These are phyloP conservation scores for Exserohilum turcica DNA, from an alignment of 2,329 filamentous ascomycete genomes.

Conservation along the genomic window DNA sequence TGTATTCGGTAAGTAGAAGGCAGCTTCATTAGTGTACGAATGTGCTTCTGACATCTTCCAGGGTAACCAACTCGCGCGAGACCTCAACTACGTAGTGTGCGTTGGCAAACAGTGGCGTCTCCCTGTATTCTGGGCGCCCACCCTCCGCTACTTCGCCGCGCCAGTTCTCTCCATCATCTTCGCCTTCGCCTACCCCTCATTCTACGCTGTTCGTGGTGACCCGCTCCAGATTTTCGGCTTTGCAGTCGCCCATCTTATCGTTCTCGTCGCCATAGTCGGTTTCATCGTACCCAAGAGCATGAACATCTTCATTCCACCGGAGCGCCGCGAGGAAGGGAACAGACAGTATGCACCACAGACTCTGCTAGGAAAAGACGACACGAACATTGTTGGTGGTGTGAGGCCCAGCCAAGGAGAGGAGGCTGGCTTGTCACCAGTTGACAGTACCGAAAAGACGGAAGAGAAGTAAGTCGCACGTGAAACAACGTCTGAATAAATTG, in stretches of 20 bases:
- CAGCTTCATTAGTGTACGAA: not conserved
- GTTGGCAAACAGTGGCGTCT: conserved; percentile 59
- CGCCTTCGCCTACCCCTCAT: conserved; percentile 8
- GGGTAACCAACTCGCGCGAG: conserved; percentile 60
- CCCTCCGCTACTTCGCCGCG: conserved; percentile 11
- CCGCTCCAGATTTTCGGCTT: conserved; percentile 11
- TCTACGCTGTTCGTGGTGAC: not conserved
- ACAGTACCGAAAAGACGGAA: not conserved
- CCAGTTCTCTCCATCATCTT: conserved; percentile 9
- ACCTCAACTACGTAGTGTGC: conserved; percentile 58
- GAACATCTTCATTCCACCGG: not conserved
- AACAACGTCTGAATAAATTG: no score
- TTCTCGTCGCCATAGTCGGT: conserved; percentile 53
- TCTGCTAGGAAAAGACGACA: not conserved
- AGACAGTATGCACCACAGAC: conserved; percentile 1
- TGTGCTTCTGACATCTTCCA: conserved; percentile 23
- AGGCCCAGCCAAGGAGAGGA: not conserved
- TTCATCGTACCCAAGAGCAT: conserved; percentile 45
- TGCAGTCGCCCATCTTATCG: conserved; percentile 48
- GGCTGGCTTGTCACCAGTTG: not conserved
- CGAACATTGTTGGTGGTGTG: conserved; percentile 1
- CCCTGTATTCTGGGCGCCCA: conserved; percentile 52
- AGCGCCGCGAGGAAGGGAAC: conserved; percentile 3
- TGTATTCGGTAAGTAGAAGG: conserved; percentile 56
- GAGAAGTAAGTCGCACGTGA: not conserved